phyloP scores from a whole-genome alignment of 768 basidiomycete genomes.

The Suillus subalutaceus region DNA sequence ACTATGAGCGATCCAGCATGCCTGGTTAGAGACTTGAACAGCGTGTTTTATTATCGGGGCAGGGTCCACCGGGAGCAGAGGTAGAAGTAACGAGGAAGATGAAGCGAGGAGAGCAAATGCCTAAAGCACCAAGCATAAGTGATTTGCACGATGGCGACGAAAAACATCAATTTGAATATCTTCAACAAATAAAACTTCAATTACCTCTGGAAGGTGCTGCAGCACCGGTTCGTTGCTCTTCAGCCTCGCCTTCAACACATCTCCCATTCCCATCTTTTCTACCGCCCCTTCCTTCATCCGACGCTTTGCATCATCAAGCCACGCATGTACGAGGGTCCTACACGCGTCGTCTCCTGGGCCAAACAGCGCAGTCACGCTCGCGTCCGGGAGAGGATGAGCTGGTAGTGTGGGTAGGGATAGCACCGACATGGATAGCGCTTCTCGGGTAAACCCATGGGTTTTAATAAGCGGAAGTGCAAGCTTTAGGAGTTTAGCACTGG shows the following conservation, averaged over 20 bases:
- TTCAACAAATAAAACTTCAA: neutral
- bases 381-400: neutral
- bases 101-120: constrained; percentile 73
- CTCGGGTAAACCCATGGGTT: constrained; percentile 75
- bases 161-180: neutral
- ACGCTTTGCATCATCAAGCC: constrained; percentile 50
- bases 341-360: neutral
- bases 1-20: constrained; percentile 62
- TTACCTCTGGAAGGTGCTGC: constrained; percentile 66
- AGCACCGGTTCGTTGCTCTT: constrained; percentile 71
- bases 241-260: constrained; percentile 59
- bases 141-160: neutral
- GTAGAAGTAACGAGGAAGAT: constrained; percentile 34
- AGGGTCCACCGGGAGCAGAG: constrained; percentile 57
- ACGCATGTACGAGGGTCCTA: neutral
- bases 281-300: constrained; percentile 44
- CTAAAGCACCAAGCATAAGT: constrained; percentile 36
- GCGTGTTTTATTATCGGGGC: constrained; percentile 64
- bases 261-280: constrained; percentile 41
- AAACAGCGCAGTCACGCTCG: constrained; percentile 2
- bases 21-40: constrained; percentile 65
- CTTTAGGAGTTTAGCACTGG: constrained; percentile 48
- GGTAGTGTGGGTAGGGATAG: constrained; percentile 32
- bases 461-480: constrained; percentile 65
- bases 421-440: constrained; percentile 66